Percentiles rank a stretch among this genome's conserved stretches.
phyloP scores from a whole-genome alignment of 2,329 filamentous ascomycete genomes.

The Aureobasidium sp. region DNA sequence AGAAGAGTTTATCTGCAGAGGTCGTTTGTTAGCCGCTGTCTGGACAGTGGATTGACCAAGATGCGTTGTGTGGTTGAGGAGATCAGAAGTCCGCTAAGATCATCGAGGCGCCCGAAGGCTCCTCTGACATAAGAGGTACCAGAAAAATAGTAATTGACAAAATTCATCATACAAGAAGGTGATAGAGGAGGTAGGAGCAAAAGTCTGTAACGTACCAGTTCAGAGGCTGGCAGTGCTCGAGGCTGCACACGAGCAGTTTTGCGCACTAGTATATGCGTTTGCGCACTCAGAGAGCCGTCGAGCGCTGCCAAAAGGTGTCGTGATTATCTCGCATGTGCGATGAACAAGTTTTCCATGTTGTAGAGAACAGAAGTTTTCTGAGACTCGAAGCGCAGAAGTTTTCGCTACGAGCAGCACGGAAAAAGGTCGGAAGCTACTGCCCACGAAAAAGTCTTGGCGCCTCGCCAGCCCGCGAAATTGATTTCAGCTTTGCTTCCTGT shows the following conservation, averaged over 20 bases:
- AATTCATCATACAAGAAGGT: conserved; percentile 57
- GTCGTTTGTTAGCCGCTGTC: not conserved
- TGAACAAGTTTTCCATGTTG: not conserved
- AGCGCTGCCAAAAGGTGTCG: not conserved
- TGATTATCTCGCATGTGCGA: not conserved
- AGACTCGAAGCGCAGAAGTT: not conserved
- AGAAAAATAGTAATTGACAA: conserved; percentile 56
- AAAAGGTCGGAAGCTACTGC: not conserved
- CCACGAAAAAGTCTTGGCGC: conserved; percentile 1
- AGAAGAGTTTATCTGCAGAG: not conserved
- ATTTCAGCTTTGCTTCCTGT: not conserved
- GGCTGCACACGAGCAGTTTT: not conserved
- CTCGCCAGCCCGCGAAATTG: not conserved
- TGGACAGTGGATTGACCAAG: not conserved
- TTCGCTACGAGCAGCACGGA: not conserved
- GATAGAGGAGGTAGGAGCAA: conserved; percentile 18
- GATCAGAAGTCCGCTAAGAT: conserved; percentile 82
- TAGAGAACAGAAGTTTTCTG: not conserved
- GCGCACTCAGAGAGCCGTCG: not conserved
- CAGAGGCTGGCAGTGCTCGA: not conserved
- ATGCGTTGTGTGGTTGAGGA: conserved; percentile 7
- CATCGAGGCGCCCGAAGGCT: conserved; percentile 51
- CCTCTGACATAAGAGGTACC: conserved; percentile 96
- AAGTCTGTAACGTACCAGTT: conserved; percentile 13
- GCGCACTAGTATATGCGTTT: not conserved